Base-by-base conservation (phyloP, 139 green algal species). In the Haematococcus sp. region DNA sequence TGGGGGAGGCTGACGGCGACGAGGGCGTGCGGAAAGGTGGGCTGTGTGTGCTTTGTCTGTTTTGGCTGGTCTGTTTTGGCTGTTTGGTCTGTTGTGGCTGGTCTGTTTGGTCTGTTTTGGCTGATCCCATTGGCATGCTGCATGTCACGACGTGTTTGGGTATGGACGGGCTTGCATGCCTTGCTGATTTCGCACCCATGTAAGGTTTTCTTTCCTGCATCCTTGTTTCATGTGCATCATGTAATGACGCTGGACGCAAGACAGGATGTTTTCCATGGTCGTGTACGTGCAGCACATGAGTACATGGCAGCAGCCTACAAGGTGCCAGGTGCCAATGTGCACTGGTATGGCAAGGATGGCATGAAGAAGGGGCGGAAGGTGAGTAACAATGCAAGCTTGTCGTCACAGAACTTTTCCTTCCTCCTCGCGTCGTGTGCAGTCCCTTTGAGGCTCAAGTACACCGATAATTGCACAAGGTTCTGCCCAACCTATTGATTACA, bases 291-390 rank as follows among this genome's bases (percentile, higher is more conserved):
- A 2, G 89, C 90, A 4, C 86, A 97, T 64, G 76, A 79, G 44
- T 2, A 91, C 0, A 95, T 99, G 88, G 87, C 73, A 0, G 68
- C 69, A 1, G 90, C 90, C 0, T 95, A 93, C 65, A 40, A 27
- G 17, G 83, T 34, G 70, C 93, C 78, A 72, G 92, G 91, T 76
- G 94, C 67, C 40, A 86, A 69, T 25, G 87, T 94, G 67, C 91
- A 98, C 86, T 98, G 95, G 95, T 99, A 98, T 73, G 94, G 89
- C 66, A 98, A 98, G 81, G 74, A 78, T 2, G 82, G 76, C 63
- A 79, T 88, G 63, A 63, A 58, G 34, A 79, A 82, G 46, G 74
- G 73, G 5, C 34, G 80, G 25, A 85, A 88, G 78, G 81, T 83
- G 40, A 46, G 43, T 54, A 0, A 20, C 20, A 63, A 27, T 22